Base-by-base conservation (phyloP, 352 stramenopile genomes). In the Saprolegnia diclina region DNA sequence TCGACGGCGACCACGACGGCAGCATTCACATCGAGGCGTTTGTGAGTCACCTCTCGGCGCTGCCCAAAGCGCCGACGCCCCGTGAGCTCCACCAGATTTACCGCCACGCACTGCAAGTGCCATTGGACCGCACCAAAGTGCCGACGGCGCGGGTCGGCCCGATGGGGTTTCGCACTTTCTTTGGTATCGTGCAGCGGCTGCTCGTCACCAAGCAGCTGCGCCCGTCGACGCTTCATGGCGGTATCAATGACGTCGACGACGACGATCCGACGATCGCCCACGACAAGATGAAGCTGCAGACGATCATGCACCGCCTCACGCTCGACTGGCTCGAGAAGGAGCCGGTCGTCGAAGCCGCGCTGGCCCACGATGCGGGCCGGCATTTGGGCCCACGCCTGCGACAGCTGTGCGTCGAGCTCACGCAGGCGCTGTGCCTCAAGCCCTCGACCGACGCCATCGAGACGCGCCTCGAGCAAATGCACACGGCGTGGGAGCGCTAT, bases 261-360 rank as follows among this genome's bases (percentile, higher is more conserved):
- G n/a, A 21, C n/a, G 57, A 37, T 40, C 48, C 42, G 42, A 48
- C 42, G 40, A 14, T 42, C 11, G 57, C 29, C 11, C 35, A 66
- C 13, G 50, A 35, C 32, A 21, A 19, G 14, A 21, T 35, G 37
- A 19, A 54, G 44, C 18, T 66, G 21, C 57, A 55, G 5, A 55
- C 57, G 24, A 66, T 66, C 22, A 48, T 48, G 42, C 42, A 48
- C 42, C 42, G 42, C 42, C 42, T 48, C 42, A 42, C 37, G 40
- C 40, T 40, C n/a, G 14, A 42, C 44, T 66, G 57, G 57, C 57
- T 54, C 42, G 42, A 54, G 21, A 66, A 66, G 57, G 50, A 66
- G 32, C 35, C 48, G 14, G 5, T 54, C 19, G 37, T 42, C 11
- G 40, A 66, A 19, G n/a, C 21, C 14, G 16, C 19, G 10, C 19